A percentile compares a stretch with the other conserved stretches of the same genome.
These are phyloP conservation scores for Candida fluviatilis DNA, from an alignment of 805 yeast species.

Conservation along the genomic window DNA sequence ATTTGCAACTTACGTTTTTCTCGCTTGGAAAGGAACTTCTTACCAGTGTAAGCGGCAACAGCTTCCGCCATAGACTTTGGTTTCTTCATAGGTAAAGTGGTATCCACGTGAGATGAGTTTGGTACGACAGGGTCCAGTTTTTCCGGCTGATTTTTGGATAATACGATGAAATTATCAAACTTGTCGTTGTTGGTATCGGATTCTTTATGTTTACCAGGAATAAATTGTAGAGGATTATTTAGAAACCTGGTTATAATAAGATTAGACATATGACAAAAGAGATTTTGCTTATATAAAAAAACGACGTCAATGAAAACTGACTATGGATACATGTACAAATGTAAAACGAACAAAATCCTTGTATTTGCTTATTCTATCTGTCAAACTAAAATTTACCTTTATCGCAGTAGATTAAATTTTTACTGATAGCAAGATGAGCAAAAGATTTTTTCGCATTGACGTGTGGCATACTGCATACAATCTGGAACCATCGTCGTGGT, in stretches of 20 bases:
- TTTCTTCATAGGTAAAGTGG: conserved; percentile 13
- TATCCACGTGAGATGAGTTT: neutral
- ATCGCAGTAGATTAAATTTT: neutral
- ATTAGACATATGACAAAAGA: conserved; percentile 15
- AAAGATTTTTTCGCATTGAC: neutral
- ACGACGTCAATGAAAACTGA: neutral
- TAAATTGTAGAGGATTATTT: conserved; percentile 59
- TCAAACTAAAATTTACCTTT: neutral
- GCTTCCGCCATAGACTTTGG: conserved; percentile 56
- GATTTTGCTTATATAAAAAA: neutral
- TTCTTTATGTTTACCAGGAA: conserved; percentile 49
- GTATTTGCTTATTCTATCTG: too few relatives aligned
- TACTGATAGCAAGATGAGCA: neutral
- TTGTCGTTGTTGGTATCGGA: neutral
- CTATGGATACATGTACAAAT: neutral
- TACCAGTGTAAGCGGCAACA: conserved; percentile 54
- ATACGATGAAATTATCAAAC: neutral
- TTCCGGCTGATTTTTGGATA: conserved; percentile 1
- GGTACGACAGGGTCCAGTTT: neutral
- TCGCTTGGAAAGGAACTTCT: conserved; percentile 47
- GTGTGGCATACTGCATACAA: neutral
- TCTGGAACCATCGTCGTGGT: neutral
- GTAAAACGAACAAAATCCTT: neutral
- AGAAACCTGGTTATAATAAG: conserved; percentile 64
- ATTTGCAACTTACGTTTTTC: conserved; percentile 30